Base-by-base conservation (phyloP, 768 basidiomycete species). In the Auricularia cornea region DNA sequence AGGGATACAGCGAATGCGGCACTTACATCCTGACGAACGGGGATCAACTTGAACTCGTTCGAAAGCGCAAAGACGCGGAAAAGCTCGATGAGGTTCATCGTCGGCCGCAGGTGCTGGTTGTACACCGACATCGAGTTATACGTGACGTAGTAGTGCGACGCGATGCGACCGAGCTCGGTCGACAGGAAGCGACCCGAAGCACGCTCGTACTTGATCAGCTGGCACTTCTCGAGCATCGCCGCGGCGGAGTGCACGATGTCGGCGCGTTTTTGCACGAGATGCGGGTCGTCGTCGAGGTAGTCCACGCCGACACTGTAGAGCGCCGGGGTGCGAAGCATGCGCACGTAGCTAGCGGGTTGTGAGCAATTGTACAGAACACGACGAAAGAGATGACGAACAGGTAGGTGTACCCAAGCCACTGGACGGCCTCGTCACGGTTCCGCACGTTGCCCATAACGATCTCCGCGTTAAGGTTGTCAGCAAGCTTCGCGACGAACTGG, bases 381-480 rank as follows among this genome's bases (percentile, higher is more conserved):
- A 57, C 16, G 23, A 67, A 62, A 38, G 64, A 59, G 61, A 54
- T 35, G 5, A 81, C 89, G 69, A 71, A 93, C 89, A 94, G 72
- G 73, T 95, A 98, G 0, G 94, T 95, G 70, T 95, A 97, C 0
- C 94, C 94, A 12, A 97, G 76, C 96, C 95, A 98, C 71, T 97
- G 92, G 1, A 98, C 95, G 5, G 94, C 97, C 71, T 98, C 96
- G 70, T 98, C 94, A 26, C 95, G 81, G 75, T 97, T 98, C 67
- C 97, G 80, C 62, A 98, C 87, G 0, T 91, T 95, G 4, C 97
- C 97, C 20, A 97, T 80, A 1, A 98, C 96, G 51, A 98, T 90
- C 78, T 98, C 97, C 16, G 96, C 97, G 73, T 98, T 98, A 69
- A 98, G 74, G 71, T 97, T 96, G 71, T 99, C 97, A 30, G 93